phyloP scores from a whole-genome alignment of 495 filamentous ascomycete species.

The Penicillium roqueforti region DNA sequence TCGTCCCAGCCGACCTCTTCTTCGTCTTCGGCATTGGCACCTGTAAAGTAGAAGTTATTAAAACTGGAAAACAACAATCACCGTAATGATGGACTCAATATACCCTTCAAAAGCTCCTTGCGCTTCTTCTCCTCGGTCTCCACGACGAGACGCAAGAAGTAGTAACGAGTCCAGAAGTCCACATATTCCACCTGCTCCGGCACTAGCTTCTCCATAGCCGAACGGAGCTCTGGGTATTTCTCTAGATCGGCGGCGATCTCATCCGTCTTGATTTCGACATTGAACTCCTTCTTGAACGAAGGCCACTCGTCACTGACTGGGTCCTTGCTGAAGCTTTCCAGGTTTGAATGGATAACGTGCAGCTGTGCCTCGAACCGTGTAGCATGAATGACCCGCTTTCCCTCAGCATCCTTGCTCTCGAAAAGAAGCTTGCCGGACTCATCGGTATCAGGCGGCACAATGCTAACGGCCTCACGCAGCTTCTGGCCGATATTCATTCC shows the following conservation, averaged over 20 bases:
- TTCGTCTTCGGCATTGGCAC: constrained; percentile 58
- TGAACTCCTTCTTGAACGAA: constrained; percentile 69
- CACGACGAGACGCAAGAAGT: constrained; percentile 89
- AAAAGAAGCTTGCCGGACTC: constrained; percentile 61
- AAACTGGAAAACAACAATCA: constrained; percentile 9
- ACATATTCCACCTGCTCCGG: constrained; percentile 84
- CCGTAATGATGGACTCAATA: constrained; percentile 9
- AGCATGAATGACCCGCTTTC: constrained; percentile 85
- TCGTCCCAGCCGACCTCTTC: constrained; percentile 87
- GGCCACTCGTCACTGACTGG: constrained; percentile 70
- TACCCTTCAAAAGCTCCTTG: constrained; percentile 89
- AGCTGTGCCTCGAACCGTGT: constrained; percentile 94
- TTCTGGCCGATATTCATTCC: constrained; percentile 88
- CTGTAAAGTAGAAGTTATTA: constrained; percentile 28
- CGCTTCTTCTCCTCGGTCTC: constrained; percentile 93
- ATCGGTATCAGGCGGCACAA: constrained; percentile 62
- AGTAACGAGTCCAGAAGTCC: constrained; percentile 93
- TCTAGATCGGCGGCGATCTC: constrained; percentile 79
- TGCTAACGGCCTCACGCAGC: constrained; percentile 83
- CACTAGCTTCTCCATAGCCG: constrained; percentile 93
- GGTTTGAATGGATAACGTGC: constrained; percentile 84
- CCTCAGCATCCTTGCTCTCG: constrained; percentile 86
- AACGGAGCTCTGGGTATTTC: constrained; percentile 80
- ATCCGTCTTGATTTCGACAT: constrained; percentile 78
- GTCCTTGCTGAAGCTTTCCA: constrained; percentile 82